Conservation (phyloP, 108 stramenopile species). For the Fragilaria crotonensis region DNA sequence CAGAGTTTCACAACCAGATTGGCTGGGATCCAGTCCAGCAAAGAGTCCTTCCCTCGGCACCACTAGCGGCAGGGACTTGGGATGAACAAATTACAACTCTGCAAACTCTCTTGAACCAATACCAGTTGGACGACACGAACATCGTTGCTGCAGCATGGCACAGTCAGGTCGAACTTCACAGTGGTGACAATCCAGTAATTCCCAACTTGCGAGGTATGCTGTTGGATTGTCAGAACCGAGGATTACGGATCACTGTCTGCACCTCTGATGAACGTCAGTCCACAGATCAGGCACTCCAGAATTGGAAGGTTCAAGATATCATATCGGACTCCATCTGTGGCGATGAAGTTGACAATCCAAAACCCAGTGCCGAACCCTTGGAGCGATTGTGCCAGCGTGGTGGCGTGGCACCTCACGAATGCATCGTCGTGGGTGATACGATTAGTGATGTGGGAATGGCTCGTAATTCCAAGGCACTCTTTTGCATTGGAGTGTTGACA, state of each 20-base stretch:
- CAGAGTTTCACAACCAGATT: slow-evolving; percentile 24
- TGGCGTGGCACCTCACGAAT: slow-evolving; percentile 20
- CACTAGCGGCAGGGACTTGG: slow-evolving; percentile 42
- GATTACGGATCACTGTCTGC: slow-evolving; percentile 33
- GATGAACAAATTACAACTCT: slow-evolving; percentile 22
- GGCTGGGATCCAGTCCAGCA: slow-evolving; percentile 33
- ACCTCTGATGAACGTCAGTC: slow-evolving; percentile 46
- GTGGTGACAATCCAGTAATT: slow-evolving; percentile 36
- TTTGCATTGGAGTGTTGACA: slow-evolving; percentile 47
- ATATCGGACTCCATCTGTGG: slow-evolving; percentile 25
- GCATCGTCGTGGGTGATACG: slow-evolving; percentile 58
- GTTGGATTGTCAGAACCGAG: slow-evolving; percentile 18
- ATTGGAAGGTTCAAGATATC: slow-evolving; percentile 33
- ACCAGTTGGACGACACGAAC: too few species aligned
- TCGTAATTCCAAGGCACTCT: slow-evolving; percentile 24
- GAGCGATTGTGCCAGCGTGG: slow-evolving; percentile 23
- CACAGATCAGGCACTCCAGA: slow-evolving; percentile 25
- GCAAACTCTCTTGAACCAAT: too few species aligned
- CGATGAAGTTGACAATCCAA: slow-evolving; percentile 37
- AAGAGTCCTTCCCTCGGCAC: slow-evolving; percentile 34
- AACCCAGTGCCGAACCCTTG: slow-evolving; percentile 39
- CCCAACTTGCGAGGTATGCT: slow-evolving; percentile 26
- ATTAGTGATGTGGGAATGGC: slow-evolving; percentile 44
- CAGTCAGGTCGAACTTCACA: slow-evolving; percentile 42
- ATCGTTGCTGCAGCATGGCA: too few species aligned